A percentile compares a stretch with the other conserved stretches of the same genome.
These are phyloP conservation scores for Fomitopsis betulina DNA, from an alignment of 1,284 basidiomycete species.

Conservation along the genomic window DNA sequence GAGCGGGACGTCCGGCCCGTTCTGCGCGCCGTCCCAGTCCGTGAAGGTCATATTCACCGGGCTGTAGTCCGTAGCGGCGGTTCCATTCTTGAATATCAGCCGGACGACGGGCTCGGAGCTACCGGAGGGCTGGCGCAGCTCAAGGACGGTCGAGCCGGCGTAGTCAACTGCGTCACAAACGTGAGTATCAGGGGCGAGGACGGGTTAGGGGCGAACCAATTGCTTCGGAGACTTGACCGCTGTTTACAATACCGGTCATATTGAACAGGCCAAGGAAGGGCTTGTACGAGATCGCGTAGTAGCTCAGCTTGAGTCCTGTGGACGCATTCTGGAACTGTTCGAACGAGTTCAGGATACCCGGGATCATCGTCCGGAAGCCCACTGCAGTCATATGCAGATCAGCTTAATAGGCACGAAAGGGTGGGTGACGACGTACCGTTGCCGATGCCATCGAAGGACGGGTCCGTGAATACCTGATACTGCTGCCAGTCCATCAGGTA, in stretches of 20 bases:
- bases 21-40: slow-evolving; percentile 22
- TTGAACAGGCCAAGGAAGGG: slow-evolving; percentile 52
- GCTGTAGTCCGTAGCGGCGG: slow-evolving; percentile 29
- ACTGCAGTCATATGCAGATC: slow-evolving; percentile 22
- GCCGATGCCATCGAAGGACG: slow-evolving; percentile 35
- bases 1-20: slow-evolving; percentile 43
- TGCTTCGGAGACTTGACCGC: slow-evolving; percentile 28
- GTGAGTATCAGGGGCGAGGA: background rate
- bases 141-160: slow-evolving; percentile 38
- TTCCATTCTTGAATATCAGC: slow-evolving; percentile 59
- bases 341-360: slow-evolving; percentile 39
- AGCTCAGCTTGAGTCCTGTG: slow-evolving; percentile 38
- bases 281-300: slow-evolving; percentile 46
- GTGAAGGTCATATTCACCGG: slow-evolving; percentile 25
- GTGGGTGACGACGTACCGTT: slow-evolving; percentile 14
- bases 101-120: slow-evolving; percentile 36
- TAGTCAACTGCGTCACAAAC: slow-evolving; percentile 34
- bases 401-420: background rate
- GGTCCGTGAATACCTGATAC: slow-evolving; percentile 41
- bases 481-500: slow-evolving; percentile 50
- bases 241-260: slow-evolving; percentile 36
- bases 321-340: slow-evolving; percentile 38
- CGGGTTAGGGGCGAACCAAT: slow-evolving; percentile 26
- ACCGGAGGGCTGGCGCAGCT: slow-evolving; percentile 30
- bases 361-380: slow-evolving; percentile 43